Percentiles rank a stretch among this genome's conserved stretches.
These are phyloP conservation scores for Tylopilus cervinicoccineus DNA, from an alignment of 768 basidiomycete species.

Conservation along the genomic window DNA sequence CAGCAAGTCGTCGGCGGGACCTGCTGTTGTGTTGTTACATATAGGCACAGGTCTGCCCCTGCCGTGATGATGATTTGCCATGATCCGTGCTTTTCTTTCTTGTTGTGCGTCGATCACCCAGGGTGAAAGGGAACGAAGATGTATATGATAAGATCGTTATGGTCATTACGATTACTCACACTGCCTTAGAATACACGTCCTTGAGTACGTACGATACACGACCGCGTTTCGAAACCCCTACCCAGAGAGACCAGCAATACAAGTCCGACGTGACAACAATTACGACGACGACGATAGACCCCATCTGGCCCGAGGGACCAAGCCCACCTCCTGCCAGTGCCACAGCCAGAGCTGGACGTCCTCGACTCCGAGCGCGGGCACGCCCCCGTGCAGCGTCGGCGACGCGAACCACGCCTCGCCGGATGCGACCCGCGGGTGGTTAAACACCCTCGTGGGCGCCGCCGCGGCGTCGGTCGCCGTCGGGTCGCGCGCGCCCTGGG, in stretches of 20 bases:
- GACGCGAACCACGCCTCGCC: slow-evolving; percentile 9
- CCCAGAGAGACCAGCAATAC: no score
- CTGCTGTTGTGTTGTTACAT: no score
- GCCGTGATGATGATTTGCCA: no score
- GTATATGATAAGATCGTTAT: no score
- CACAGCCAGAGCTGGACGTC: slow-evolving; percentile 10
- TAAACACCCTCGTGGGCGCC: slow-evolving; percentile 1
- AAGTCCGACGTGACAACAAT: no score
- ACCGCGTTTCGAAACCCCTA: not conserved
- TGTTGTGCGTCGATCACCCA: no score
- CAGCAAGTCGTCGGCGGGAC: no score
- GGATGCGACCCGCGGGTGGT: not conserved
- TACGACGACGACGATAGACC: not conserved
- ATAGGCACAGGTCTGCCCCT: no score
- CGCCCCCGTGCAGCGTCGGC: slow-evolving; percentile 5
- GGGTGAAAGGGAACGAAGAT: no score
- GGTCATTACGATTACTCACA: no score
- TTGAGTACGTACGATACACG: not conserved
- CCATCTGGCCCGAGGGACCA: not conserved
- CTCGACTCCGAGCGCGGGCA: not conserved
- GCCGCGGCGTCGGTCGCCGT: not conserved
- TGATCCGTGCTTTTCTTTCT: no score
- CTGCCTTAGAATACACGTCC: no score
- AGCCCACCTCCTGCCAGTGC: slow-evolving; percentile 7
- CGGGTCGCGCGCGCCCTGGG: not conserved